Base-by-base conservation (phyloP, 176 grass and related monocot species). In the Cocos nucifera region DNA sequence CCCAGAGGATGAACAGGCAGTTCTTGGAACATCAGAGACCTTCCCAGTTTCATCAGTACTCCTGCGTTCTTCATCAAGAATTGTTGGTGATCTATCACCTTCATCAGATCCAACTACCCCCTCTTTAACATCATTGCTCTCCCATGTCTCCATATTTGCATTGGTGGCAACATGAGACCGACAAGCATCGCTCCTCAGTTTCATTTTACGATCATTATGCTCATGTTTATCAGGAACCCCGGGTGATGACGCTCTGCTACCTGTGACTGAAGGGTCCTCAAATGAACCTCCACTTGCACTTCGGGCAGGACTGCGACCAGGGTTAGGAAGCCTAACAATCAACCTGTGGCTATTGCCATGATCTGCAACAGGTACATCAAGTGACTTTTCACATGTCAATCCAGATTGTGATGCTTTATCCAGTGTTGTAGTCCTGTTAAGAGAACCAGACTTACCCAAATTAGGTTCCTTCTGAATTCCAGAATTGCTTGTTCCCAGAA, bases 241-340 rank as follows among this genome's bases (percentile, higher is more conserved):
- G 76, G 85, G 78, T 66, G 90, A 80, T 5, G 68, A 79, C 48
- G 64, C 32, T 69, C 72, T 83, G 72, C 69, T 73, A 23, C 72
- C 80, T 5, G 72, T 66, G 64, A 77, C 73, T 49, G 76, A 77
- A 69, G 79, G 79, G 12, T 95, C 85, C 49, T 95, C 90, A 22
- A 66, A 70, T 56, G 82, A 77, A 66, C 78, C 70, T 51, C 76
- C 82, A 57, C 76, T 80, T 58, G 56, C 63, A 71, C 73, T 89
- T 51, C 74, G 79, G 70, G 66, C 85, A 59, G 82, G 90, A 67
- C 85, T 89, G 56, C 67, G 63, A 18, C 63, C 82, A 73, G 79
- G 82, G 70, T 89, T 95, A 63, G 79, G 72, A 75, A 86, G 83
- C 17, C 82, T 78, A 53, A 86, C 75, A 75, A 89, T 86, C 70